Percentiles rank a stretch among this genome's conserved stretches.
Conservation (phyloP, 768 basidiomycete species). For the Suillus weaverae region DNA sequence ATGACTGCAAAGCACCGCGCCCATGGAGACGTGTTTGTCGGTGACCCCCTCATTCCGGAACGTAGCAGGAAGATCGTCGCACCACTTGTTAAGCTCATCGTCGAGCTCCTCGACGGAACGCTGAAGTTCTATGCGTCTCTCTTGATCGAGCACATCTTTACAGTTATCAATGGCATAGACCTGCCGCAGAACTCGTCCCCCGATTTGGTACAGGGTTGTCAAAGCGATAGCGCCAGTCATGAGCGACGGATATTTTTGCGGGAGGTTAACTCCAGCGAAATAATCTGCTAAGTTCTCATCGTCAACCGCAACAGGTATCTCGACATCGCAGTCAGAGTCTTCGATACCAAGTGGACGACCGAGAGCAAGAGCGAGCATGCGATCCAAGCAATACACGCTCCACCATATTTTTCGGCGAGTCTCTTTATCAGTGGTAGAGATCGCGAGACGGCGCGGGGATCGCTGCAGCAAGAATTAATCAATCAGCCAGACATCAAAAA, state of each 20-base stretch:
- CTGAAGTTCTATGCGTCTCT: slow-evolving; percentile 76
- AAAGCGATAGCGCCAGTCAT: slow-evolving; percentile 84
- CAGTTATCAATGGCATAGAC: slow-evolving; percentile 82
- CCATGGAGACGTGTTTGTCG: slow-evolving; percentile 83
- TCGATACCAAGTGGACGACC: slow-evolving; percentile 88
- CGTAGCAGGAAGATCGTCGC: slow-evolving; percentile 68
- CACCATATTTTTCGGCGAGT: slow-evolving; percentile 92
- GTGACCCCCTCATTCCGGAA: slow-evolving; percentile 76
- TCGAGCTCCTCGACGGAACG: slow-evolving; percentile 77
- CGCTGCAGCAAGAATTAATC: slow-evolving; percentile 49
- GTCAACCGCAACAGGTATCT: slow-evolving; percentile 80
- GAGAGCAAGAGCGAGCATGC: slow-evolving; percentile 88
- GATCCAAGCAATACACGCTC: slow-evolving; percentile 87
- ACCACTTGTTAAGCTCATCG: slow-evolving; percentile 77
- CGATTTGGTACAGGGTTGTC: slow-evolving; percentile 80
- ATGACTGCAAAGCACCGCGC: slow-evolving; percentile 82
- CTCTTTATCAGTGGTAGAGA: slow-evolving; percentile 81
- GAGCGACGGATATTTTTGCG: slow-evolving; percentile 58
- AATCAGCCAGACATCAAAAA: slow-evolving; percentile 11
- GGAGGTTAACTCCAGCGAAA: slow-evolving; percentile 61
- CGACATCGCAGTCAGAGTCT: slow-evolving; percentile 89
- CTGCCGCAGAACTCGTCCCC: slow-evolving; percentile 75
- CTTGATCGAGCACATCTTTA: slow-evolving; percentile 70
- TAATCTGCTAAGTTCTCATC: slow-evolving; percentile 76
- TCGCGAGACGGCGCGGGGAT: slow-evolving; percentile 70